Evolutionary conservation across 768 basidiomycete species (phyloP).

Genomic region (Lentinula boryana): DNA sequence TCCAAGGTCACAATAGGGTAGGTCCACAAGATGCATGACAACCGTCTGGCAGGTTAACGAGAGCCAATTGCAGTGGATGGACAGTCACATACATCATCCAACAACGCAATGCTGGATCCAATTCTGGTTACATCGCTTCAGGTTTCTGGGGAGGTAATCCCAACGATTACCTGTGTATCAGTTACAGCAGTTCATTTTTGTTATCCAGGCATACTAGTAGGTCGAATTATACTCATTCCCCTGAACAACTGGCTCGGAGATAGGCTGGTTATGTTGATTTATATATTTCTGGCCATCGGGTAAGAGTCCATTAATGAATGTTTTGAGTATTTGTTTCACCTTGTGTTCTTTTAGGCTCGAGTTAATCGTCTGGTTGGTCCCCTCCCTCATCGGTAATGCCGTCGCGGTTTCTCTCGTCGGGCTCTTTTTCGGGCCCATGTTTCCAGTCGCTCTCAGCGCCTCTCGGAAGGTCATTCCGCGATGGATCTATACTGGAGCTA

Average conservation of each 20-base stretch:
- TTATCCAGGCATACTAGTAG: slow-evolving; percentile 44
- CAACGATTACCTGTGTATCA: not conserved
- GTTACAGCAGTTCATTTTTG: not conserved
- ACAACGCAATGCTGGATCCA: slow-evolving; percentile 37
- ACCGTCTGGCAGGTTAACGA: not conserved
- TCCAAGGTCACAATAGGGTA: slow-evolving; percentile 6
- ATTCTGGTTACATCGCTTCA: slow-evolving; percentile 51
- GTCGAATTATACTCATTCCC: slow-evolving; percentile 52
- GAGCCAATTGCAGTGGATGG: slow-evolving; percentile 41
- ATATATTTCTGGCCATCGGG: slow-evolving; percentile 45
- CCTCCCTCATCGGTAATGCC: slow-evolving; percentile 58
- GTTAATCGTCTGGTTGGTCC: slow-evolving; percentile 63
- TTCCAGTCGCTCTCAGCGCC: slow-evolving; percentile 70
- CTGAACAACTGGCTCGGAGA: slow-evolving; percentile 56
- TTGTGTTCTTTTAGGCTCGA: slow-evolving; percentile 38
- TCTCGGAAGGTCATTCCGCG: slow-evolving; percentile 62
- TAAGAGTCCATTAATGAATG: slow-evolving; percentile 13
- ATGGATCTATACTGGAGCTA: slow-evolving; percentile 59
- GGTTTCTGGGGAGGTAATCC: slow-evolving; percentile 49
- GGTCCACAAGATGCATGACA: not conserved
- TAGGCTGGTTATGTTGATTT: slow-evolving; percentile 45
- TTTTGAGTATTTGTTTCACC: not conserved
- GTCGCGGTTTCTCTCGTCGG: slow-evolving; percentile 63
- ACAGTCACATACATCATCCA: slow-evolving; percentile 56
- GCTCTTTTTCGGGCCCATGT: slow-evolving; percentile 69